A percentile compares a stretch with the other conserved stretches of the same genome.
Evolutionary conservation across 306 rosid species (phyloP).

Genomic region (Benincasa hispida): DNA sequence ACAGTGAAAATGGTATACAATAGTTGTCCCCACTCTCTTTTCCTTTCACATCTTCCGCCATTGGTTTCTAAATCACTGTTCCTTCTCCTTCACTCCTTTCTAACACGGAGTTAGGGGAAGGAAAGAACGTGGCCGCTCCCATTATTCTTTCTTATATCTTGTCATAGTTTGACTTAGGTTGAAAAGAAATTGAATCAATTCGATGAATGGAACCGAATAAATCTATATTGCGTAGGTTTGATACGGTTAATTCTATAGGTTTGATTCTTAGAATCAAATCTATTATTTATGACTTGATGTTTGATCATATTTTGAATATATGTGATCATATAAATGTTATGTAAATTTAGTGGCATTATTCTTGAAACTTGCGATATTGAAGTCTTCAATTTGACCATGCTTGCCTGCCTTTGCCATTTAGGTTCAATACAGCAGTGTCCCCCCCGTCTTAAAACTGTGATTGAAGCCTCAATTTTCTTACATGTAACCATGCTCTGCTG

Average conservation of each 20-base stretch:
- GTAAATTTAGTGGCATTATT: neutral
- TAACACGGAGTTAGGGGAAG: neutral
- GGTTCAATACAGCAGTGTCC: too few species aligned
- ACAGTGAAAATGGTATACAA: constrained; percentile 11
- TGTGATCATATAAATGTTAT: neutral
- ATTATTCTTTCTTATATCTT: neutral
- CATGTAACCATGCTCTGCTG: too few species aligned
- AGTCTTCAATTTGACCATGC: neutral
- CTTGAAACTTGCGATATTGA: neutral
- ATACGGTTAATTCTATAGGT: neutral
- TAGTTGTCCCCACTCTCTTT: neutral
- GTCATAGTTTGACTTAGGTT: neutral
- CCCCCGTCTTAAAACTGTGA: too few species aligned
- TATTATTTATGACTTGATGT: neutral
- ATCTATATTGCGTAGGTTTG: neutral
- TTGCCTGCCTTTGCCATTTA: neutral
- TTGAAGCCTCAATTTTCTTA: too few species aligned
- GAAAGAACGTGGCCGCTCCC: neutral
- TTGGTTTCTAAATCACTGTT: neutral
- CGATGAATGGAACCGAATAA: neutral
- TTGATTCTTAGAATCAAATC: constrained; percentile 1
- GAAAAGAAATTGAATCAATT: neutral
- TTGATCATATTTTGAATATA: neutral
- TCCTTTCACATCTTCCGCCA: neutral
- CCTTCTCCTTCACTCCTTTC: neutral